Evolutionary conservation across 352 stramenopile genomes (phyloP).

Genomic region (Phytophthora meadii): DNA sequence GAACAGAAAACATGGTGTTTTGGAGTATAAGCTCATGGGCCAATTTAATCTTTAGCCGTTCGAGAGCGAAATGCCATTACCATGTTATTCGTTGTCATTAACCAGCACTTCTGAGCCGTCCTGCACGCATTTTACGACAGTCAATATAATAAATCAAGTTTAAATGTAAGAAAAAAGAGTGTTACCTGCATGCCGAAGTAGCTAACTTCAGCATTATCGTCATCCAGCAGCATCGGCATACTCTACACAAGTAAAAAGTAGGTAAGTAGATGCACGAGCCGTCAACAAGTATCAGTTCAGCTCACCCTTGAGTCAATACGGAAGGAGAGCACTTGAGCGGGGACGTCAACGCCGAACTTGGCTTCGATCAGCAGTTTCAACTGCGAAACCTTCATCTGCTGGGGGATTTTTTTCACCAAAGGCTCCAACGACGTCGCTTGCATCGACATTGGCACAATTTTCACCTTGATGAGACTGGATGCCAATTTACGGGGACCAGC

Average conservation of each 20-base stretch:
- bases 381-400: constrained; percentile 82
- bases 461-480: constrained; percentile 67
- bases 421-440: constrained; percentile 63
- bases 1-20: no score
- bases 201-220: constrained; percentile 70
- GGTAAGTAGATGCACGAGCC: neutral
- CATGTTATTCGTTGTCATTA: constrained; percentile 51
- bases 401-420: constrained; percentile 71
- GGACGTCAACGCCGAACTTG: constrained; percentile 69
- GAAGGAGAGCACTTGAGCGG: constrained; percentile 68
- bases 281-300: neutral
- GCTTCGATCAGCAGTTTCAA: constrained; percentile 76
- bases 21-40: no score
- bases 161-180: no score
- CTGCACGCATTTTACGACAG: constrained; percentile 26
- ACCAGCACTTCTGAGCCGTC: constrained; percentile 75
- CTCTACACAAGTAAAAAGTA: constrained; percentile 43
- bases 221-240: constrained; percentile 71
- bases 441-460: constrained; percentile 79
- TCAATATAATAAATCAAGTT: no score
- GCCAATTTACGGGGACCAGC: constrained; percentile 50
- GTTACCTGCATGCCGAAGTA: constrained; percentile 80
- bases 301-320: constrained; percentile 59
- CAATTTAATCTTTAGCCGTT: neutral
- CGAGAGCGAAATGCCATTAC: neutral